phyloP scores from a whole-genome alignment of 2,329 filamentous ascomycete species.

The Fusarium sp. region DNA sequence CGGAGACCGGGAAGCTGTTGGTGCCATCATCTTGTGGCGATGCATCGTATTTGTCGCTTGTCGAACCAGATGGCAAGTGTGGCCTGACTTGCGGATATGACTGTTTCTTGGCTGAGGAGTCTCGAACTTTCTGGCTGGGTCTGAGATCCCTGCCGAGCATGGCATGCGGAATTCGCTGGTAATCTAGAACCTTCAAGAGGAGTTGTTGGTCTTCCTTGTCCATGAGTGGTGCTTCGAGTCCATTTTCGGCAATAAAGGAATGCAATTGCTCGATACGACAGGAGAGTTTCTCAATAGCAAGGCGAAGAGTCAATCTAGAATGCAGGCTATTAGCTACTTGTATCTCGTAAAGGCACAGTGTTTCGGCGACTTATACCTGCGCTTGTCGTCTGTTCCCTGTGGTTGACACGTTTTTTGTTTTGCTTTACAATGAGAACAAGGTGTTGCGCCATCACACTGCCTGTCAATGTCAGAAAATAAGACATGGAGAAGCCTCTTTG shows the following conservation, averaged over 20 bases:
- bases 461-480: not conserved
- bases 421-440: too few species aligned
- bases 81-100: too few species aligned
- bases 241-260: constrained; percentile 59
- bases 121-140: too few species aligned
- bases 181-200: constrained; percentile 33
- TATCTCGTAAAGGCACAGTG: not conserved
- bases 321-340: not conserved
- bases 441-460: constrained; percentile 7
- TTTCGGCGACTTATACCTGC: constrained; percentile 19
- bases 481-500: not conserved
- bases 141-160: too few species aligned
- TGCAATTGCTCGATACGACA: constrained; percentile 34
- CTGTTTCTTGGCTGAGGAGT: too few species aligned
- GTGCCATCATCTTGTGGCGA: too few species aligned
- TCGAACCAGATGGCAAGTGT: too few species aligned
- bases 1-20: too few species aligned
- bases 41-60: too few species aligned
- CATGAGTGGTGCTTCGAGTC: constrained; percentile 57
- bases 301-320: constrained; percentile 31
- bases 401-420: too few species aligned
- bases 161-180: constrained; percentile 19
- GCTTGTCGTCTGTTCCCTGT: constrained; percentile 20
- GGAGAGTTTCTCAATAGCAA: constrained; percentile 36
- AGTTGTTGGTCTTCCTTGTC: constrained; percentile 34